Evolutionary conservation across 2,329 filamentous ascomycete genomes (phyloP).

Genomic region (Xylaria digitata): DNA sequence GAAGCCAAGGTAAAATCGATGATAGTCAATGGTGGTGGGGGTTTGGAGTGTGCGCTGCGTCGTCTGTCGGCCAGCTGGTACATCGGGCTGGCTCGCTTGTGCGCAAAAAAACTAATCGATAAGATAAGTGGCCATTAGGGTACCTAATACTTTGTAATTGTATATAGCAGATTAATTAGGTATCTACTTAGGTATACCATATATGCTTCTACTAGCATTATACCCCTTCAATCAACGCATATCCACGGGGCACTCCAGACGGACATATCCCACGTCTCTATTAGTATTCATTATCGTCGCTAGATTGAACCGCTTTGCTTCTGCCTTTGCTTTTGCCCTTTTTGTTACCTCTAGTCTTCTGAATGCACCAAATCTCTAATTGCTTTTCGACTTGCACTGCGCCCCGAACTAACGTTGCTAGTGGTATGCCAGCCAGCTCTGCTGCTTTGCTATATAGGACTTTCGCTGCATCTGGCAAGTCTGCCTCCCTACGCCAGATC

Average conservation of each 20-base stretch:
- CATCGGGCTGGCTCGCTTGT: constrained; percentile 35
- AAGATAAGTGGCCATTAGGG: constrained; percentile 19
- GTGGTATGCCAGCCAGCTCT: constrained; percentile 52
- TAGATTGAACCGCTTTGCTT: constrained; percentile 29
- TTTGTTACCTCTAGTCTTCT: constrained; percentile 44
- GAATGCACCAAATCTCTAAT: constrained; percentile 51
- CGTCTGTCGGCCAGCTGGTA: constrained; percentile 34
- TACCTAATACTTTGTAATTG: background rate
- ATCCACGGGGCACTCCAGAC: background rate
- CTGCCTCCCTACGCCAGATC: constrained; percentile 53
- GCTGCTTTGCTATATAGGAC: constrained; percentile 58
- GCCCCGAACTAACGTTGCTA: constrained; percentile 51
- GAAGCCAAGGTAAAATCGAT: constrained; percentile 32
- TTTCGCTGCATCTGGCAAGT: constrained; percentile 56
- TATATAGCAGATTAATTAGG: background rate
- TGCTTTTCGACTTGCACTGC: constrained; percentile 54
- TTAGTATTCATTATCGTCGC: constrained; percentile 18
- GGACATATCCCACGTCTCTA: background rate
- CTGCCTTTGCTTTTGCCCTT: constrained; percentile 44
- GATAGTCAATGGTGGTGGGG: constrained; percentile 38
- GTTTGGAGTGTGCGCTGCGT: constrained; percentile 34
- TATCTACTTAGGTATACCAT: background rate
- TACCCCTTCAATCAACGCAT: constrained; percentile 9
- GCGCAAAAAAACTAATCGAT: constrained; percentile 32
- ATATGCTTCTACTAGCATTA: background rate